Conservation (phyloP, 306 rosid genomes). For the Rosa persica region DNA sequence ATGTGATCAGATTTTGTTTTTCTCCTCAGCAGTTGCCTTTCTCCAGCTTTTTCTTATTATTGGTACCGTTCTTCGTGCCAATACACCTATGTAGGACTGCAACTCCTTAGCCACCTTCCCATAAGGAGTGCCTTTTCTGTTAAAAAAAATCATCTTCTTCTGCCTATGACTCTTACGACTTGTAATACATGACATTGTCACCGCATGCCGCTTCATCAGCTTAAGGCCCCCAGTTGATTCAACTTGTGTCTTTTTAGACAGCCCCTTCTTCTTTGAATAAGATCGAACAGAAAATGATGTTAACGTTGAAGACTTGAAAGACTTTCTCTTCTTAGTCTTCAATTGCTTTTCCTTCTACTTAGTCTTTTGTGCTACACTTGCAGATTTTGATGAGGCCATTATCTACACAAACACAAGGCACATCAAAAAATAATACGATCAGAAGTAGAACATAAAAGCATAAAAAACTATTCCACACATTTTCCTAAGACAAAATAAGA, state of each 20-base stretch:
- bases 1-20: not conserved
- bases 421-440: too few species aligned
- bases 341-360: too few species aligned
- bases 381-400: too few species aligned
- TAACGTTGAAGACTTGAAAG: not conserved
- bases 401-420: too few species aligned
- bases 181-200: not conserved
- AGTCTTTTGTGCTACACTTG: too few species aligned
- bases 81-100: not conserved
- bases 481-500: too few species aligned
- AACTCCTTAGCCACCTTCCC: not conserved
- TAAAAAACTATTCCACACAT: too few species aligned
- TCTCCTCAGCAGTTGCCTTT: not conserved
- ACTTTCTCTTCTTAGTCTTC: not conserved
- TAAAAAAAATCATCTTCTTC: not conserved
- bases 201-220: not conserved
- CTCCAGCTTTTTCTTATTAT: too few species aligned
- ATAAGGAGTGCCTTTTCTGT: not conserved
- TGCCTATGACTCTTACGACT: too few species aligned
- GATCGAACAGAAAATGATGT: not conserved
- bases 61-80: not conserved
- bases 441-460: too few species aligned
- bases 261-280: not conserved
- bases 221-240: not conserved
- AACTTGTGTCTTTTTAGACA: not conserved